Conservation (phyloP, 192 early-diverging fungal genomes). For the Umbelopsis sp. region DNA sequence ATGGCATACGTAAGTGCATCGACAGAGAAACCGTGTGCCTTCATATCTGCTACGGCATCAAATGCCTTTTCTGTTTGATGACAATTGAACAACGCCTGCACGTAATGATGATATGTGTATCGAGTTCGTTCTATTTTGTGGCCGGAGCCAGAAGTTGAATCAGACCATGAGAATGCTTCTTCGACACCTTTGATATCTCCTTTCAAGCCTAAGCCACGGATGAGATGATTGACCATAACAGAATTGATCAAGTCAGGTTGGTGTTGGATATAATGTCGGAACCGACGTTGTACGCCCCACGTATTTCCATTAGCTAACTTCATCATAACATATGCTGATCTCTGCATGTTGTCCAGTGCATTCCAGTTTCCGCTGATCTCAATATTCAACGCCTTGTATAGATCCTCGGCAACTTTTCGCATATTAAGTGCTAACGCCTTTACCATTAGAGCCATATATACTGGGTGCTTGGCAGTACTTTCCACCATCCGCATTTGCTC, state of each 20-base stretch:
- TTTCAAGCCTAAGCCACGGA: slow-evolving; percentile 17
- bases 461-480: neutral
- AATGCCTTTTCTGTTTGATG: slow-evolving; percentile 26
- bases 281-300: neutral
- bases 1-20: slow-evolving; percentile 35
- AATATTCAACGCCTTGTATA: neutral
- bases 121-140: neutral
- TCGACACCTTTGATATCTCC: slow-evolving; percentile 11
- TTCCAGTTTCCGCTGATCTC: neutral
- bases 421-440: neutral
- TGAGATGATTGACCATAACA: slow-evolving; percentile 34
- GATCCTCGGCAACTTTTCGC: neutral
- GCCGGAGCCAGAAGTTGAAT: neutral
- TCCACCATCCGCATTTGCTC: neutral
- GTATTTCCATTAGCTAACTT: neutral
- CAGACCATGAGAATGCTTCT: slow-evolving; percentile 4
- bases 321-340: slow-evolving; percentile 26
- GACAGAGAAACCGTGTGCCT: slow-evolving; percentile 2
- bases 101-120: slow-evolving; percentile 14
- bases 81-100: slow-evolving; percentile 31
- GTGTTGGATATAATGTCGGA: slow-evolving; percentile 14
- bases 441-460: neutral
- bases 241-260: slow-evolving; percentile 3
- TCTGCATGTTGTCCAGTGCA: slow-evolving; percentile 17
- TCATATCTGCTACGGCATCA: slow-evolving; percentile 23